Evolutionary conservation across 1,284 basidiomycete genomes (phyloP).

Genomic region (Rhodotorula sp.): DNA sequence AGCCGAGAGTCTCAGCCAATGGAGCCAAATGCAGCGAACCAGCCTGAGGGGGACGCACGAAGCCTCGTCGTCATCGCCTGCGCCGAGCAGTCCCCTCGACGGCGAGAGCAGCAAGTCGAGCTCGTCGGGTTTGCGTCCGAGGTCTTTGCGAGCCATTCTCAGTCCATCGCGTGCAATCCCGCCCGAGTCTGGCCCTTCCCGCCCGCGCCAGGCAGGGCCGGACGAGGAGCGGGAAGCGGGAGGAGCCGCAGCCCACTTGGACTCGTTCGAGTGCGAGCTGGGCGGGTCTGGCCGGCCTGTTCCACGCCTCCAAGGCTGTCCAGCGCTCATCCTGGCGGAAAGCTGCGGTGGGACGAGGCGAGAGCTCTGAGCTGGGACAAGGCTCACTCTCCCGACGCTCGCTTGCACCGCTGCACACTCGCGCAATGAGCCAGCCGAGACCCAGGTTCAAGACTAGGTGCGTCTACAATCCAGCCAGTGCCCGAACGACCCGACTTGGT

Average conservation of each 20-base stretch:
- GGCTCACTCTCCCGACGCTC: not conserved
- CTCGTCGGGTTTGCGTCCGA: constrained; percentile 20
- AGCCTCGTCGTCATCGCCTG: constrained; percentile 14
- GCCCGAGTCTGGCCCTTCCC: too few relatives aligned
- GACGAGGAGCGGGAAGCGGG: not conserved
- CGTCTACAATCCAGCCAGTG: not conserved
- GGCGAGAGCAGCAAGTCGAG: constrained; percentile 38
- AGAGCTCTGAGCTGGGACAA: not conserved
- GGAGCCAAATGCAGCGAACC: not conserved
- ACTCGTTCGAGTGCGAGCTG: not conserved
- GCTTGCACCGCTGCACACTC: not conserved
- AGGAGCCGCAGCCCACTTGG: not conserved
- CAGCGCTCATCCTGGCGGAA: not conserved
- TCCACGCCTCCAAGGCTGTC: not conserved
- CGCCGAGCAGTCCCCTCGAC: constrained; percentile 15
- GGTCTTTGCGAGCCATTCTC: constrained; percentile 22
- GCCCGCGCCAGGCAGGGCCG: too few relatives aligned
- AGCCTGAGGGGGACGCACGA: constrained; percentile 15
- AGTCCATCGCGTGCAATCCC: constrained; percentile 16
- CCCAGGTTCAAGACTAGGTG: not conserved
- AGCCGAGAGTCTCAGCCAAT: not conserved
- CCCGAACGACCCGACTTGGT: not conserved
- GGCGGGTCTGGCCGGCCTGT: not conserved
- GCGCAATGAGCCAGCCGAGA: not conserved
- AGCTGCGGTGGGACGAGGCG: not conserved